phyloP scores from a whole-genome alignment of 2,329 filamentous ascomycete genomes.

The Fusarium virguliforme region DNA sequence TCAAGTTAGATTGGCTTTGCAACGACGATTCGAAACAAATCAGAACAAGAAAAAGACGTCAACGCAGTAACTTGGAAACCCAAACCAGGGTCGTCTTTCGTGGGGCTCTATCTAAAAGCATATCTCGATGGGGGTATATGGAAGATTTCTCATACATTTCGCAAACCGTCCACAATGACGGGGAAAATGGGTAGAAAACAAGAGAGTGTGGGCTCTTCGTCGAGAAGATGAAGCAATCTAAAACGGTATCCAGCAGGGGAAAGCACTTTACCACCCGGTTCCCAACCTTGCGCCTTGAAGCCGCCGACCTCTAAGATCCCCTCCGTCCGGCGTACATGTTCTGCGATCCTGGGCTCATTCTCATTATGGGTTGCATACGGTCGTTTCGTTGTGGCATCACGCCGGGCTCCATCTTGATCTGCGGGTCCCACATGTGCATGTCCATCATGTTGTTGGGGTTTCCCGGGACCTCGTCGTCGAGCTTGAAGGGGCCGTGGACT shows the following conservation, averaged over 20 bases:
- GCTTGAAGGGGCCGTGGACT: conserved; percentile 49
- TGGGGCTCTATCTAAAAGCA: conserved; percentile 30
- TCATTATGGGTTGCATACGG: conserved; percentile 44
- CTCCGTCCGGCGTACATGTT: conserved; percentile 46
- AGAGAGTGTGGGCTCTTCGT: conserved; percentile 52
- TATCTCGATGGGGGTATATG: conserved; percentile 47
- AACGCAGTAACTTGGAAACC: conserved; percentile 14
- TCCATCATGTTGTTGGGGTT: conserved; percentile 52
- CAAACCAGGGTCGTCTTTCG: conserved; percentile 18
- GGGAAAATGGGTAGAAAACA: conserved; percentile 29
- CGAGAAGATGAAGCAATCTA: conserved; percentile 57
- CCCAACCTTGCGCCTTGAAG: conserved; percentile 27
- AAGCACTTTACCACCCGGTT: conserved; percentile 16
- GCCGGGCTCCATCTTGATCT: conserved; percentile 53
- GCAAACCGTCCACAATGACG: conserved; percentile 26
- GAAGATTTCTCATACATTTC: conserved; percentile 36
- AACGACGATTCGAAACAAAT: neutral
- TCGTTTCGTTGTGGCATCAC: conserved; percentile 42
- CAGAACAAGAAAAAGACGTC: neutral
- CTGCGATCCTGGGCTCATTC: conserved; percentile 44
- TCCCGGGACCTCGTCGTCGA: conserved; percentile 48
- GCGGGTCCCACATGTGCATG: conserved; percentile 52
- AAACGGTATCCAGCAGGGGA: conserved; percentile 37
- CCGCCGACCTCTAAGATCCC: conserved; percentile 33
- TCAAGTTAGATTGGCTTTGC: neutral